Evolutionary conservation across 169 alveolate genomes (phyloP).

Genomic region (Plasmodium vinckei): DNA sequence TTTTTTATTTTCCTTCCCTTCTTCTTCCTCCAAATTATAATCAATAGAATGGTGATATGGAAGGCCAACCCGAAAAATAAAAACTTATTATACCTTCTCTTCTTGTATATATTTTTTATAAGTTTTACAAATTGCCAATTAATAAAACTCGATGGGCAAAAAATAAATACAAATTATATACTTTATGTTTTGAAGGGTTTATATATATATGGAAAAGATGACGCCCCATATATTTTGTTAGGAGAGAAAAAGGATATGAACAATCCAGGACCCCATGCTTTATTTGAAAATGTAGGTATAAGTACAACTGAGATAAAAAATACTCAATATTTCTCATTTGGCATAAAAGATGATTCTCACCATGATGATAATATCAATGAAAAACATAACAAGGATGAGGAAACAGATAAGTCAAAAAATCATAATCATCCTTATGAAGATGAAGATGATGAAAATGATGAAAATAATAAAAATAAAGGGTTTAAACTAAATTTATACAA

Average conservation of each 20-base stretch:
- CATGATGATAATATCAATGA: not conserved
- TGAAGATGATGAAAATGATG: slow-evolving; percentile 6
- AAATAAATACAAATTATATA: slow-evolving; percentile 67
- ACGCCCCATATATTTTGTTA: slow-evolving; percentile 50
- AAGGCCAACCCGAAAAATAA: slow-evolving; percentile 50
- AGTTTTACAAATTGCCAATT: slow-evolving; percentile 57
- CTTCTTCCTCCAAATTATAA: too few relatives aligned
- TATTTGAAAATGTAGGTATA: slow-evolving; percentile 70
- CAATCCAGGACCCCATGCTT: slow-evolving; percentile 41
- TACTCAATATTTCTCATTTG: slow-evolving; percentile 71
- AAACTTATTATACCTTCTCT: slow-evolving; percentile 10
- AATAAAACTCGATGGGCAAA: slow-evolving; percentile 74
- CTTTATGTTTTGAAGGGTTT: slow-evolving; percentile 75
- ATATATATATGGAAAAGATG: slow-evolving; percentile 70
- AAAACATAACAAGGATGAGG: slow-evolving; percentile 3
- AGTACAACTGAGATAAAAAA: slow-evolving; percentile 69
- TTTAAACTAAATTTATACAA: slow-evolving; percentile 57
- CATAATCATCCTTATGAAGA: not conserved
- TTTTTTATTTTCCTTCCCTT: too few relatives aligned
- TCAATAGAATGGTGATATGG: slow-evolving; percentile 61
- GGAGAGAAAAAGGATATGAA: slow-evolving; percentile 74
- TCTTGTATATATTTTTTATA: slow-evolving; percentile 21
- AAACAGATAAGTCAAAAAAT: not conserved
- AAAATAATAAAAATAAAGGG: slow-evolving; percentile 28
- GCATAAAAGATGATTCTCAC: not conserved